Evolutionary conservation across 257 asterid genomes (phyloP).

Genomic region (Phtheirospermum japonicum): DNA sequence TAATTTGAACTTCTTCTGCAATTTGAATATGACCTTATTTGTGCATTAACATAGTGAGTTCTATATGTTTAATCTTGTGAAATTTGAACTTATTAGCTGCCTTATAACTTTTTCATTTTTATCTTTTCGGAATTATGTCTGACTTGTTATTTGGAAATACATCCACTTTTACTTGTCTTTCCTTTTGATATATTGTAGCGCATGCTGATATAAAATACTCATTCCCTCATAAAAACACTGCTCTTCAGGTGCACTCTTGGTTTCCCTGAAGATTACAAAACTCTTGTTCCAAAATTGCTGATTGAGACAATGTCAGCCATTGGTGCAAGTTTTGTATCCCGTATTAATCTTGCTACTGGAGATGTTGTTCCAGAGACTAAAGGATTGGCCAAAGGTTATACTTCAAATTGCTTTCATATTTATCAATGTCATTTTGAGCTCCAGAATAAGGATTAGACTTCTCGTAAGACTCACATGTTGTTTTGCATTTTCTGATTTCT

Average conservation of each 20-base stretch:
- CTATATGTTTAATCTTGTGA: conserved; percentile 12
- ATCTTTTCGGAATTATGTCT: background rate
- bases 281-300: conserved; percentile 80
- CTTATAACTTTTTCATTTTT: background rate
- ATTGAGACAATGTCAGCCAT: conserved; percentile 72
- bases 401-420: conserved; percentile 8
- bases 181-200: background rate
- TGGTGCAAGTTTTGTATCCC: conserved; percentile 73
- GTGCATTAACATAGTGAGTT: conserved; percentile 7
- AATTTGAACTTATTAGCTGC: conserved; percentile 9
- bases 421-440: conserved; percentile 22
- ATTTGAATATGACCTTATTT: background rate
- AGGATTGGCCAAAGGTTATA: conserved; percentile 78
- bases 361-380: conserved; percentile 92
- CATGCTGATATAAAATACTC: conserved; percentile 15
- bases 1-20: background rate
- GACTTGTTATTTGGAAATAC: background rate
- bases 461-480: background rate
- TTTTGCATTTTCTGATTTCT: background rate
- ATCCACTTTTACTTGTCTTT: conserved; percentile 1
- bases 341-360: conserved; percentile 85
- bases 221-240: conserved; percentile 23
- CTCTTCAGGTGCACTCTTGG: conserved; percentile 82
- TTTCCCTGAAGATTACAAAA: conserved; percentile 87
- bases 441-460: conserved; percentile 15